Evolutionary conservation across 441 rosid species (phyloP).

Genomic region (Dalechampia spathulata): DNA sequence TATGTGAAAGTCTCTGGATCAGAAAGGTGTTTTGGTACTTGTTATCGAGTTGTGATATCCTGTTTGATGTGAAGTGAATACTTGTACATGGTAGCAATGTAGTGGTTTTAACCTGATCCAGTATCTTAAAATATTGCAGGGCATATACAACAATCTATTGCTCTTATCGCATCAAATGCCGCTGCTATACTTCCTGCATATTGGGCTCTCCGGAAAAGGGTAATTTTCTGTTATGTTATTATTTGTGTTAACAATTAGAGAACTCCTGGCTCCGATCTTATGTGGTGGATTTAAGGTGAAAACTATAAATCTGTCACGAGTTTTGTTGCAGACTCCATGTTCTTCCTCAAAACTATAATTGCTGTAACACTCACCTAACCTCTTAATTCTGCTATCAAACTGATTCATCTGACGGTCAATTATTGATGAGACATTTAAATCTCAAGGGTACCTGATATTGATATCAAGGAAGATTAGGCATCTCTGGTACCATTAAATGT

Average conservation of each 20-base stretch:
- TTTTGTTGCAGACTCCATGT: background rate
- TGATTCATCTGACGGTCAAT: background rate
- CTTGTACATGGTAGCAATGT: constrained; percentile 2
- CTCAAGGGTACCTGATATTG: background rate
- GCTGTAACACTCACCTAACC: background rate
- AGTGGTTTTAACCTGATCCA: constrained; percentile 19
- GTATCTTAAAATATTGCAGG: constrained; percentile 43
- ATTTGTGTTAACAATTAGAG: background rate
- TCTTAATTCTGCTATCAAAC: background rate
- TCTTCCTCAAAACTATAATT: constrained; percentile 4
- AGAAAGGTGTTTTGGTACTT: too few species aligned
- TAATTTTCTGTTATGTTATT: constrained; percentile 19
- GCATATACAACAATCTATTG: constrained; percentile 69
- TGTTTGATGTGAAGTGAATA: constrained; percentile 1
- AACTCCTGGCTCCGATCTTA: background rate
- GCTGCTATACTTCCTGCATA: constrained; percentile 89
- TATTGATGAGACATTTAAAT: background rate
- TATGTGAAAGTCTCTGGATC: background rate
- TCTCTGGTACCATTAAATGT: background rate
- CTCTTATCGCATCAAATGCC: constrained; percentile 83
- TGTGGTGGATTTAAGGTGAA: background rate
- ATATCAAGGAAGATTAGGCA: background rate
- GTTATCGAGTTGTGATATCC: too few species aligned
- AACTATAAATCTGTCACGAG: background rate
- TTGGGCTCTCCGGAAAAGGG: constrained; percentile 89